A percentile compares a stretch with the other conserved stretches of the same genome.
phyloP scores from a whole-genome alignment of 352 stramenopile genomes.

The Pythium graminicola region DNA sequence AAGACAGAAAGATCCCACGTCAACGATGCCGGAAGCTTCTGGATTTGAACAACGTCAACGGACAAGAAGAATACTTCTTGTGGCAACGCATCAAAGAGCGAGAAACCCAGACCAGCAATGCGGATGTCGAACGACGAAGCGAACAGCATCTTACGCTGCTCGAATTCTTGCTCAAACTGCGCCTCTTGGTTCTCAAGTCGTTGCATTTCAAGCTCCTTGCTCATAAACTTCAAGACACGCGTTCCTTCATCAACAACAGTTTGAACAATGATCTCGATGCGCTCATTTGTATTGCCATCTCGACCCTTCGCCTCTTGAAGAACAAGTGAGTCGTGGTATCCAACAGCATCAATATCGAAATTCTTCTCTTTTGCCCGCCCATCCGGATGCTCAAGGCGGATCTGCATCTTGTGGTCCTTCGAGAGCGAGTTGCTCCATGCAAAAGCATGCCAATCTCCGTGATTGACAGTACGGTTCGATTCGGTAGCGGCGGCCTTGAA shows the following conservation, averaged over 20 bases:
- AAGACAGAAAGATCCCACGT: constrained; percentile 75
- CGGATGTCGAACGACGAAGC: constrained; percentile 78
- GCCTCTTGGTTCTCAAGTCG: constrained; percentile 60
- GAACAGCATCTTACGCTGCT: constrained; percentile 74
- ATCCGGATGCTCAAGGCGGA: constrained; percentile 49
- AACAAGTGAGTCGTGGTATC: constrained; percentile 61
- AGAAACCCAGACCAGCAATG: constrained; percentile 70
- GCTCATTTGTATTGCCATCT: constrained; percentile 30
- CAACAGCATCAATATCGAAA: constrained; percentile 80
- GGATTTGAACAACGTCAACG: constrained; percentile 65
- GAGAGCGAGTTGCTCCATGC: constrained; percentile 79
- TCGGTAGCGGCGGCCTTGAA: constrained; percentile 58
- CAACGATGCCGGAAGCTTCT: constrained; percentile 62
- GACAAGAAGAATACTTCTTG: constrained; percentile 83
- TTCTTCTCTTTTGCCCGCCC: constrained; percentile 58
- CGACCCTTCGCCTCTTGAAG: constrained; percentile 44
- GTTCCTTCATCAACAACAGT: constrained; percentile 75
- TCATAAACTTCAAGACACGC: constrained; percentile 71
- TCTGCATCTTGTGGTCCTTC: constrained; percentile 78
- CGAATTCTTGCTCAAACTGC: constrained; percentile 60
- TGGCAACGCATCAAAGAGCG: constrained; percentile 64
- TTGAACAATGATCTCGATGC: constrained; percentile 65
- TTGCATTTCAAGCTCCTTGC: constrained; percentile 73
- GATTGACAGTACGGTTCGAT: constrained; percentile 40
- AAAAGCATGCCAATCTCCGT: constrained; percentile 71